Evolutionary conservation across 352 stramenopile genomes (phyloP).

Genomic region (Aphanomyces stellatus): DNA sequence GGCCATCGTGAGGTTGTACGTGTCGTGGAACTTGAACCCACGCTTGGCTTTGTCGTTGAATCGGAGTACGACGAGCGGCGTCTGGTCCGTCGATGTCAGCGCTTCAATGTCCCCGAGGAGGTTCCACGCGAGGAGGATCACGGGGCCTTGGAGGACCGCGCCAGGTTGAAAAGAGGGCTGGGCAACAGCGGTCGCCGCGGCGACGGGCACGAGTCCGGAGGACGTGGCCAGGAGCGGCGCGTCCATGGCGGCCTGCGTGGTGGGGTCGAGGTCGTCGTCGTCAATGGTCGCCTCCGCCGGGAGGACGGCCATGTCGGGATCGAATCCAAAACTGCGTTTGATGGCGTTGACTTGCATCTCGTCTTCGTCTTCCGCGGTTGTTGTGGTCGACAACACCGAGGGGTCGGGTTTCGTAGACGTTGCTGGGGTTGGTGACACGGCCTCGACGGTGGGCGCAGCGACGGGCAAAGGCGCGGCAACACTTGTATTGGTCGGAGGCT

Average conservation of each 20-base stretch:
- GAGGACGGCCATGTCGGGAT: constrained; percentile 25
- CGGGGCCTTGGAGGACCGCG: constrained; percentile 34
- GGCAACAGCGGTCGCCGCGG: constrained; percentile 26
- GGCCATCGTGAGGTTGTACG: constrained; percentile 75
- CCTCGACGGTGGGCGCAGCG: neutral
- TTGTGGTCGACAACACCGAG: constrained; percentile 41
- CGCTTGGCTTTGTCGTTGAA: constrained; percentile 73
- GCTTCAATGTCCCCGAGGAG: constrained; percentile 71
- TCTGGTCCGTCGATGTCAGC: constrained; percentile 42
- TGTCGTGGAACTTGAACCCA: constrained; percentile 81
- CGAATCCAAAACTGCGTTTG: constrained; percentile 78
- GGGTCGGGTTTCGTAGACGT: constrained; percentile 5
- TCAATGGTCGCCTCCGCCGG: constrained; percentile 18
- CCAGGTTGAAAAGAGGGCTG: constrained; percentile 47
- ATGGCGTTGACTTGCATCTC: constrained; percentile 70
- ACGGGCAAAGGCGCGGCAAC: neutral
- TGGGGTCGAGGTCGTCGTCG: constrained; percentile 11
- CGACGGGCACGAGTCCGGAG: neutral
- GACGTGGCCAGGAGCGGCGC: constrained; percentile 3
- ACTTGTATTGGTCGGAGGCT: neutral
- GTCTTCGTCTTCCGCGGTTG: constrained; percentile 47
- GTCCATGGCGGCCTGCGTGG: constrained; percentile 11
- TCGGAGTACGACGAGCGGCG: constrained; percentile 64
- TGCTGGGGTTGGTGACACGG: constrained; percentile 1
- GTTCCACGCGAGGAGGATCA: constrained; percentile 61